A percentile compares a stretch with the other conserved stretches of the same genome.
Conservation (phyloP, 306 rosid genomes). For the Delonix regia region DNA sequence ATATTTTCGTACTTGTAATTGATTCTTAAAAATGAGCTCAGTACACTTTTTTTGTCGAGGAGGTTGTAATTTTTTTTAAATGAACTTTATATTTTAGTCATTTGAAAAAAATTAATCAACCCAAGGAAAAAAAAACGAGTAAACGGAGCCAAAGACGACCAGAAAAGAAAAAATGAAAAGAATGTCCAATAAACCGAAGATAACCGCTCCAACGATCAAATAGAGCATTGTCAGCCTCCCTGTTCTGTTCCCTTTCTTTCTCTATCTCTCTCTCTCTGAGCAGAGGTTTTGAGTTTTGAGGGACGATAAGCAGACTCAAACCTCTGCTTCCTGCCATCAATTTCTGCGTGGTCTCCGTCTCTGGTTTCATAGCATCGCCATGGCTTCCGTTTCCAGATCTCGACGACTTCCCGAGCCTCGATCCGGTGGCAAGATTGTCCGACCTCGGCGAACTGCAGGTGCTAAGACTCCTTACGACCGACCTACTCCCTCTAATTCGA, state of each 20-base stretch:
- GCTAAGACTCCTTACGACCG: slow-evolving; percentile 77
- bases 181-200: slow-evolving; percentile 39
- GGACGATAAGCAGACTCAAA: slow-evolving; percentile 15
- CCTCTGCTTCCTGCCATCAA: not conserved
- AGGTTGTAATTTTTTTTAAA: too few species aligned
- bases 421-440: slow-evolving; percentile 83
- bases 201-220: slow-evolving; percentile 50
- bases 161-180: not conserved
- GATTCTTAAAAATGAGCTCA: too few species aligned
- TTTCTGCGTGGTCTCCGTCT: not conserved
- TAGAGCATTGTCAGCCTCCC: not conserved
- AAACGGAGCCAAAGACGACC: not conserved
- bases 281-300: slow-evolving; percentile 24
- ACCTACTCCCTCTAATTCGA: slow-evolving; percentile 43
- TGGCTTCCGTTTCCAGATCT: slow-evolving; percentile 71
- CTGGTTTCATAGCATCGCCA: slow-evolving; percentile 12
- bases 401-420: slow-evolving; percentile 48
- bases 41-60: too few species aligned
- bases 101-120: too few species aligned
- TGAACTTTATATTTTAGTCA: too few species aligned
- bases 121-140: not conserved
- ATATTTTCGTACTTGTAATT: too few species aligned
- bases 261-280: slow-evolving; percentile 4
- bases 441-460: slow-evolving; percentile 53
- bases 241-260: not conserved